Base-by-base conservation (phyloP, 169 alveolate species). In the Plasmodium yoelii region DNA sequence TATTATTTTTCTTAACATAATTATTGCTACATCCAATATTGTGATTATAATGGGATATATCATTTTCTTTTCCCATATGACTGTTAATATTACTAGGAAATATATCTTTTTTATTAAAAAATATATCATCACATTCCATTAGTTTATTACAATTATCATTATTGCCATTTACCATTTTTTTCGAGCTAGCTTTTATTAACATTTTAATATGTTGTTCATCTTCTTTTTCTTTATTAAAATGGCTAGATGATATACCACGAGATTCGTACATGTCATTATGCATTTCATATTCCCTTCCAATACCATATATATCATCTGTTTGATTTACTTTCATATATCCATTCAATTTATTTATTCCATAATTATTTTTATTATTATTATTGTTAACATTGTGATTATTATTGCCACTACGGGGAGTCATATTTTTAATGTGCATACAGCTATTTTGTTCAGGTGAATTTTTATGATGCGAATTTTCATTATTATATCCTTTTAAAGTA, bases 181-280 rank as follows among this genome's bases (percentile, higher is more conserved):
- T 73, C 28, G 72, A 12, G 42, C 10, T 73, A 9, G 59, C 19
- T 15, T 70, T 28, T n/a, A 10, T 73, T 6, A 73, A 9, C 44
- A n/a, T 57, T 39, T 42, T 73, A 28, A 57, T 57, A 12, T 57
- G 24, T 8, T 73, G 42, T 22, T 73, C 73, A 24, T 73, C 87
- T 39, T 57, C 71, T 44, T 13, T n/a, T 49, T 18, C 22, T 13
- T 13, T 15, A 51, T 51, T 15, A 13, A 12, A 13, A 13, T 51
- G 59, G 8, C n/a, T 13, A 15, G n/a, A 15, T 51, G 59, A 5
- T 5, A 26, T 68, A 22, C 39, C 47, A 6, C 42, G 59, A 12
- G n/a, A 15, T 13, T 12, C 19, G 3, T 51, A 51, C 22, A 51
- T 15, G 7, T 51, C 59, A 13, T 13, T 13, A 51, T 51, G 59